A percentile compares a stretch with the other conserved stretches of the same genome.
Conservation (phyloP, 1,284 basidiomycete genomes). For the Ceratobasidium sp. region DNA sequence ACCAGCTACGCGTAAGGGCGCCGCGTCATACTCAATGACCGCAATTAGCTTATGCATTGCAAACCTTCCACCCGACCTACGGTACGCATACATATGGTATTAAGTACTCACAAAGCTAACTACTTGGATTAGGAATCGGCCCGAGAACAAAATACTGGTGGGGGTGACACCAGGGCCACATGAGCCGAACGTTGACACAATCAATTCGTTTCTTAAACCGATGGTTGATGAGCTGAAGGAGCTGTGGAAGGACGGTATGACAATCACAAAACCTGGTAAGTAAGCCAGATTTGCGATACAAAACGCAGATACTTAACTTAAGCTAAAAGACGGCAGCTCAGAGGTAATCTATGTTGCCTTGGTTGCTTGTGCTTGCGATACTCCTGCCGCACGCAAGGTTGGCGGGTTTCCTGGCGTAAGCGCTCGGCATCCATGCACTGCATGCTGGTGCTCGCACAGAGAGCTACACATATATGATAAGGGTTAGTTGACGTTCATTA, state of each 20-base stretch:
- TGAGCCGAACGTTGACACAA: slow-evolving; percentile 22
- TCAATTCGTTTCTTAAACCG: slow-evolving; percentile 3
- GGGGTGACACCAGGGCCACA: slow-evolving; percentile 16
- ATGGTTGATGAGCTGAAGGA: not conserved
- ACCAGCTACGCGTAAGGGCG: not conserved
- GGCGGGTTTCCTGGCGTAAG: slow-evolving; percentile 6
- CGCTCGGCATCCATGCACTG: slow-evolving; percentile 1
- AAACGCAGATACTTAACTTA: no score
- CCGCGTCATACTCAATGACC: not conserved
- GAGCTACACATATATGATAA: not conserved
- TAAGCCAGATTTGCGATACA: no score
- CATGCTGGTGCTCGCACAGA: slow-evolving; percentile 9
- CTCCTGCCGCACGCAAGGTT: slow-evolving; percentile 17
- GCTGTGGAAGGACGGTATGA: slow-evolving; percentile 13
- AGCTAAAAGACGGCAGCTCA: not conserved
- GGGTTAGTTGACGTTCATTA: no score
- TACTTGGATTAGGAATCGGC: not conserved
- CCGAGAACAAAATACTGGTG: slow-evolving; percentile 14
- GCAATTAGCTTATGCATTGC: slow-evolving; percentile 16
- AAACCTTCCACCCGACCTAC: slow-evolving; percentile 21
- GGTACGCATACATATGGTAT: not conserved
- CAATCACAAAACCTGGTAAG: not conserved
- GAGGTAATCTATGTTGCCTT: not conserved
- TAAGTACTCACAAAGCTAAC: no score
- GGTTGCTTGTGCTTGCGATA: not conserved